Percentiles rank a stretch among this genome's conserved stretches.
These are phyloP conservation scores for Phallus indusiatus DNA, from an alignment of 768 basidiomycete genomes.

Conservation along the genomic window DNA sequence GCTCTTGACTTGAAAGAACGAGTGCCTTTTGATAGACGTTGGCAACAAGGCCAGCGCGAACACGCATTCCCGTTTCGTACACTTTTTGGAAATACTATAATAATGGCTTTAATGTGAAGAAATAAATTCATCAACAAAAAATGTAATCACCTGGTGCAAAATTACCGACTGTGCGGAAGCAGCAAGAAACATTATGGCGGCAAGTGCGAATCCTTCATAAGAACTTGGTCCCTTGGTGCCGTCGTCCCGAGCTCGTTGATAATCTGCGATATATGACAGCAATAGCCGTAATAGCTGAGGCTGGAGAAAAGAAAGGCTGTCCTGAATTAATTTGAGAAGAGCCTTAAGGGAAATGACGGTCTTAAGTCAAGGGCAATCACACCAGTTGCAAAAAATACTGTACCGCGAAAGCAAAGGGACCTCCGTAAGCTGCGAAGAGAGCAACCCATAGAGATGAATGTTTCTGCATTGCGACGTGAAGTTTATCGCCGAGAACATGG, in stretches of 20 bases:
- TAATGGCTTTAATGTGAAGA: neutral
- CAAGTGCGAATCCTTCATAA: slow-evolving; percentile 68
- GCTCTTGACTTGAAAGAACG: slow-evolving; percentile 78
- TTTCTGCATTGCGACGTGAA: slow-evolving; percentile 52
- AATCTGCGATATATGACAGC: slow-evolving; percentile 71
- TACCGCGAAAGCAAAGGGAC: slow-evolving; percentile 55
- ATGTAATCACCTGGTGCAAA: slow-evolving; percentile 57
- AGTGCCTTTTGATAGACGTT: slow-evolving; percentile 82
- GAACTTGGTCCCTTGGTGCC: slow-evolving; percentile 25
- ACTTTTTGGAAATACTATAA: slow-evolving; percentile 75
- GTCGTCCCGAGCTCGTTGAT: slow-evolving; percentile 44
- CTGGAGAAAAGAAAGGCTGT: slow-evolving; percentile 73
- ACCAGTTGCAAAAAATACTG: neutral
- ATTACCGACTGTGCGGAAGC: slow-evolving; percentile 72
- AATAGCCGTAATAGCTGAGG: slow-evolving; percentile 79
- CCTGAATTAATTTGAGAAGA: slow-evolving; percentile 66
- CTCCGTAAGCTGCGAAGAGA: slow-evolving; percentile 69
- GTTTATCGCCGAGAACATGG: slow-evolving; percentile 48
- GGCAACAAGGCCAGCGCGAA: slow-evolving; percentile 80
- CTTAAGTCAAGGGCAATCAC: neutral
- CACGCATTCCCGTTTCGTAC: slow-evolving; percentile 86
- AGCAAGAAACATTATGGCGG: slow-evolving; percentile 68
- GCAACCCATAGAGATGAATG: slow-evolving; percentile 71
- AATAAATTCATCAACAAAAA: neutral
- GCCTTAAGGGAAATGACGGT: slow-evolving; percentile 9